Evolutionary conservation across 1,139 yeast genomes (phyloP).

Genomic region (Nadsonia starkeyi-henricii): DNA sequence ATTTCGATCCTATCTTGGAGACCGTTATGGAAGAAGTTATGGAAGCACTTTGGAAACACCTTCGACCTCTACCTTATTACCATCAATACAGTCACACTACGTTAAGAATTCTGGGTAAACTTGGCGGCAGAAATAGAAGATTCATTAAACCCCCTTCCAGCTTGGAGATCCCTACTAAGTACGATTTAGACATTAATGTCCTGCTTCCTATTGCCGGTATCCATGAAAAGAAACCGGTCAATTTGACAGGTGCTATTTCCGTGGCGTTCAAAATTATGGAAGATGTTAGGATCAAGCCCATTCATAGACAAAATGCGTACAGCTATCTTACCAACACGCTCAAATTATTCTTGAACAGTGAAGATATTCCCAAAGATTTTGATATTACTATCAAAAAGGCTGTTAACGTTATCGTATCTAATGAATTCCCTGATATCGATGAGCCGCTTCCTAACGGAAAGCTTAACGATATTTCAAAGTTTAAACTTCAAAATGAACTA

Average conservation of each 20-base stretch:
- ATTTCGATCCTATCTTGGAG: conserved; percentile 91
- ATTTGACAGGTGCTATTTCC: conserved; percentile 70
- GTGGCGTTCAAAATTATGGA: conserved; percentile 55
- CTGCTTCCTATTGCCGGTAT: conserved; percentile 60
- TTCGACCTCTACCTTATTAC: conserved; percentile 79
- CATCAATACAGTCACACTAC: conserved; percentile 94
- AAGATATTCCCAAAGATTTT: conserved; percentile 46
- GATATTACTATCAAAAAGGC: conserved; percentile 31
- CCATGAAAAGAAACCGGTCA: conserved; percentile 45
- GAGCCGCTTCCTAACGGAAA: conserved; percentile 20
- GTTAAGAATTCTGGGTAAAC: conserved; percentile 78
- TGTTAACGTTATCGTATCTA: conserved; percentile 37
- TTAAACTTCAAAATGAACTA: conserved; percentile 44
- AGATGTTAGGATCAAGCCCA: conserved; percentile 49
- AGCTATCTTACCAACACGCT: conserved; percentile 53
- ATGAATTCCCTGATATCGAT: conserved; percentile 29
- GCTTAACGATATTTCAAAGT: conserved; percentile 24
- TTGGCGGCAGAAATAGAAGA: conserved; percentile 90
- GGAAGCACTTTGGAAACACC: conserved; percentile 83
- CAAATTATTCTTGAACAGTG: conserved; percentile 54
- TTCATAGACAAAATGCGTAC: conserved; percentile 67
- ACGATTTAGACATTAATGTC: conserved; percentile 59
- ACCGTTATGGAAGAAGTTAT: conserved; percentile 90
- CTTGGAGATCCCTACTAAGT: conserved; percentile 40
- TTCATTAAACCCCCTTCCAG: conserved; percentile 64